Evolutionary conservation across 2,329 filamentous ascomycete species (phyloP).

Genomic region (Alternaria triticina): DNA sequence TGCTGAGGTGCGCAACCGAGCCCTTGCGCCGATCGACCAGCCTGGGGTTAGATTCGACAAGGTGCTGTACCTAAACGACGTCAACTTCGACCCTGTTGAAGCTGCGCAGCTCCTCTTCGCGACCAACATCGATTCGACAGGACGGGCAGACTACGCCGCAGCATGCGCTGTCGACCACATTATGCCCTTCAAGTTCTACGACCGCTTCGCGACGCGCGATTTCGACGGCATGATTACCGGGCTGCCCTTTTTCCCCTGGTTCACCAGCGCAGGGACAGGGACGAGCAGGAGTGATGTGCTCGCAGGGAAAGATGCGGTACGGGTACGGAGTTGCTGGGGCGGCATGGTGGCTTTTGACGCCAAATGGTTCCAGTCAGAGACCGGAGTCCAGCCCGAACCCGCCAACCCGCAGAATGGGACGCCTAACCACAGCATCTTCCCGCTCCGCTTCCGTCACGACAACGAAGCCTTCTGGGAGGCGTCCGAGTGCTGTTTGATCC

Average conservation of each 20-base stretch:
- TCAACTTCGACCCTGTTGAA: slow-evolving; percentile 66
- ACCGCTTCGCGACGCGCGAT: slow-evolving; percentile 75
- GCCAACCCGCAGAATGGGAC: slow-evolving; percentile 4
- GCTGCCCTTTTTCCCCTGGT: slow-evolving; percentile 72
- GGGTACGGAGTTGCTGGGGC: slow-evolving; percentile 77
- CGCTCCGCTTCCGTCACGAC: slow-evolving; percentile 53
- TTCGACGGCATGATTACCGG: slow-evolving; percentile 67
- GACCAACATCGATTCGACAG: slow-evolving; percentile 61
- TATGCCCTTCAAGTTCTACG: slow-evolving; percentile 72
- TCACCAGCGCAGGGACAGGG: slow-evolving; percentile 60
- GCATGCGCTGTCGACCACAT: slow-evolving; percentile 76
- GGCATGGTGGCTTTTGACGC: slow-evolving; percentile 75
- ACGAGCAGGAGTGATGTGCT: slow-evolving; percentile 67
- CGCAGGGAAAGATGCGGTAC: slow-evolving; percentile 66
- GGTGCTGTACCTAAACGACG: slow-evolving; percentile 70
- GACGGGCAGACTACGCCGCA: slow-evolving; percentile 64
- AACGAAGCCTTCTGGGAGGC: slow-evolving; percentile 55
- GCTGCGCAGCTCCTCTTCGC: slow-evolving; percentile 69
- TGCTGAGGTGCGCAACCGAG: slow-evolving; percentile 74
- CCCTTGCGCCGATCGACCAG: slow-evolving; percentile 67
- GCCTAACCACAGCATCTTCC: slow-evolving; percentile 39
- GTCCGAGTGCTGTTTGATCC: slow-evolving; percentile 57
- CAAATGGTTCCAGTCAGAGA: slow-evolving; percentile 60
- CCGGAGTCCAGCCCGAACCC: slow-evolving; percentile 26
- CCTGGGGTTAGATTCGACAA: slow-evolving; percentile 64